phyloP scores from a whole-genome alignment of 805 yeast genomes.

The Ogataea pilisensis region DNA sequence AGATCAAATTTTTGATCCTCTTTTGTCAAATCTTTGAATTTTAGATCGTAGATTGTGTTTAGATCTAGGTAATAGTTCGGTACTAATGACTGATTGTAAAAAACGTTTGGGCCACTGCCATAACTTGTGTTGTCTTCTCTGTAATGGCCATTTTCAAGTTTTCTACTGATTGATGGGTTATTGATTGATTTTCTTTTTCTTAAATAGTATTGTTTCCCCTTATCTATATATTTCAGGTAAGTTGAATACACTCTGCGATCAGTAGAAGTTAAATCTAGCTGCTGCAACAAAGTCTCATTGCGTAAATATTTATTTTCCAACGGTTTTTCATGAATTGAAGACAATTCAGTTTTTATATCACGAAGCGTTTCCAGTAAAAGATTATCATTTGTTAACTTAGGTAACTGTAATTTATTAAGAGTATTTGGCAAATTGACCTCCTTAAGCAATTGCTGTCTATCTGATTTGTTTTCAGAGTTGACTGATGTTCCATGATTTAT shows the following conservation, averaged over 20 bases:
- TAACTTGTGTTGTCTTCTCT: neutral
- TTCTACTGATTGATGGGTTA: neutral
- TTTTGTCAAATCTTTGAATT: constrained; percentile 10
- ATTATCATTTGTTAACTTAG: constrained; percentile 7
- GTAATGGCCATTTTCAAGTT: neutral
- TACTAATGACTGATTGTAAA: neutral
- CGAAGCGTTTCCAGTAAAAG: constrained; percentile 6
- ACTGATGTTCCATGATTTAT: constrained; percentile 1
- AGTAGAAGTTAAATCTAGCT: neutral
- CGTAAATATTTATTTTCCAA: neutral
- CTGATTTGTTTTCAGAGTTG: neutral
- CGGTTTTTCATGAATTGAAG: neutral
- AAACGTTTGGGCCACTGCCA: neutral
- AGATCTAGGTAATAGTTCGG: constrained; percentile 4
- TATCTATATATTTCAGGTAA: constrained; percentile 2
- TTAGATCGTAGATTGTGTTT: constrained; percentile 2
- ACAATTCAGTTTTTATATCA: constrained; percentile 4
- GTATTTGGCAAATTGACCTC: neutral
- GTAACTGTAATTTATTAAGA: constrained; percentile 3
- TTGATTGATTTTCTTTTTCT: neutral
- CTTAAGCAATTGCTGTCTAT: neutral
- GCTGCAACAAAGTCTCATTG: constrained; percentile 3
- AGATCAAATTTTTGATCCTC: constrained; percentile 9
- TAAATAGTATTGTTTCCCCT: neutral
- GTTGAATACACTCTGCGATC: constrained; percentile 3